Base-by-base conservation (phyloP, 2,329 filamentous ascomycete species). In the Rhytidhysteron rufulum region DNA sequence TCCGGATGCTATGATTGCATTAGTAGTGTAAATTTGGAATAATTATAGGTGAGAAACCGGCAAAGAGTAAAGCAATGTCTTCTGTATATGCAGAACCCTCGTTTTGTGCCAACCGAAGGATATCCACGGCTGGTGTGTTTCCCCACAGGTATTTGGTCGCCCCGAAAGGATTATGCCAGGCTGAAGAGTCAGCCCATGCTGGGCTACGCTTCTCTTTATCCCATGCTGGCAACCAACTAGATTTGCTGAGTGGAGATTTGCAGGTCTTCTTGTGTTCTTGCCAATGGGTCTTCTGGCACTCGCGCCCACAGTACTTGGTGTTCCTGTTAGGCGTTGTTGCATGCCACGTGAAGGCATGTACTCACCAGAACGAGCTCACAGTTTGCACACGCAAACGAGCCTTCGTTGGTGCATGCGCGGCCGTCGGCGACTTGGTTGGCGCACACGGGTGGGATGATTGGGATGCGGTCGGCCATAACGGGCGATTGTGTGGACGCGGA, bases 1-100 rank as follows among this genome's bases (percentile, higher is more conserved):
- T 5, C 67, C 71, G 7, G 71, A 74, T 4, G 68, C 71, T 71
- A 37, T 33, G n/a, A 34, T 17, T 21, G 41, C n/a, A n/a, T n/a
- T n/a, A n/a, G n/a, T n/a, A n/a, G n/a, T n/a, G n/a, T n/a, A n/a
- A n/a, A n/a, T n/a, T n/a, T n/a, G n/a, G n/a, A n/a, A n/a, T n/a
- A n/a, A n/a, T n/a, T n/a, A n/a, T n/a, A n/a, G n/a, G n/a, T n/a
- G n/a, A n/a, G n/a, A n/a, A 4, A 15, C 60, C 57, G 3, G 66
- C 66, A 30, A 68, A 70, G 2, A 69, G 52, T 0, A 71, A 37
- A 1, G 21, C 32, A 2, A 66, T 33, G 17, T 62, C 44, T 17
- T 37, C n/a, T 30, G 37, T 30, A 34, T 45, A 40, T 34, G 67
- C 59, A 31, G 63, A 61, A 5, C 43, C 35, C 20, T 55, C 45